phyloP scores from a whole-genome alignment of 345 rosid genomes.

The Salix purpurea region DNA sequence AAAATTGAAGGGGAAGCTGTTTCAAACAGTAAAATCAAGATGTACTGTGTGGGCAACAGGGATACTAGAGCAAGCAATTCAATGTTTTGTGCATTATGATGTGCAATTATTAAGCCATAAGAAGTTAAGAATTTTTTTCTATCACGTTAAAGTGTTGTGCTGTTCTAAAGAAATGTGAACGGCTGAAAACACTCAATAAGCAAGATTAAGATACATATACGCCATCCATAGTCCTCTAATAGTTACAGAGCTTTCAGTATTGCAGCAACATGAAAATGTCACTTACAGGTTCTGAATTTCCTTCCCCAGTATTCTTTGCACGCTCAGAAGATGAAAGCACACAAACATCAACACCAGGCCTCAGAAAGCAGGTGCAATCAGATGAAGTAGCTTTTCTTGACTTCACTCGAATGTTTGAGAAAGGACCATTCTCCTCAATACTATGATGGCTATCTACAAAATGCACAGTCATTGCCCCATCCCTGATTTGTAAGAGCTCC shows the following conservation, averaged over 20 bases:
- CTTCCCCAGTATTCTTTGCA: conserved; percentile 25
- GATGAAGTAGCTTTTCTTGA: conserved; percentile 55
- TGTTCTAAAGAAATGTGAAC: background rate
- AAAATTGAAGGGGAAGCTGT: background rate
- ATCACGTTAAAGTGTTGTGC: background rate
- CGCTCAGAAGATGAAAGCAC: conserved; percentile 35
- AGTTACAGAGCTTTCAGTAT: background rate
- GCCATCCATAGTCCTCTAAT: background rate
- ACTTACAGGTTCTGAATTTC: conserved; percentile 40
- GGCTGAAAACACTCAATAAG: background rate
- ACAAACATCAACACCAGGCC: conserved; percentile 76
- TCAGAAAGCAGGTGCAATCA: conserved; percentile 70
- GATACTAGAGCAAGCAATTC: background rate
- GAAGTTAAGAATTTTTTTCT: background rate
- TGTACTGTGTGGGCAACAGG: background rate
- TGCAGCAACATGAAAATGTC: background rate
- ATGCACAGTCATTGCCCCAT: conserved; percentile 46
- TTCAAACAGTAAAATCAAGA: background rate
- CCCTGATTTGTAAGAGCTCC: conserved; percentile 43
- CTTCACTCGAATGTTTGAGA: conserved; percentile 56
- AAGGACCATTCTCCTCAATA: conserved; percentile 39
- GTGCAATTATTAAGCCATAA: background rate
- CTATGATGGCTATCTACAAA: conserved; percentile 29
- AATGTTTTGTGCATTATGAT: background rate
- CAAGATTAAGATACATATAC: background rate